Conservation (phyloP, 164 flowering plant species). For the Warburgia ugandensis region DNA sequence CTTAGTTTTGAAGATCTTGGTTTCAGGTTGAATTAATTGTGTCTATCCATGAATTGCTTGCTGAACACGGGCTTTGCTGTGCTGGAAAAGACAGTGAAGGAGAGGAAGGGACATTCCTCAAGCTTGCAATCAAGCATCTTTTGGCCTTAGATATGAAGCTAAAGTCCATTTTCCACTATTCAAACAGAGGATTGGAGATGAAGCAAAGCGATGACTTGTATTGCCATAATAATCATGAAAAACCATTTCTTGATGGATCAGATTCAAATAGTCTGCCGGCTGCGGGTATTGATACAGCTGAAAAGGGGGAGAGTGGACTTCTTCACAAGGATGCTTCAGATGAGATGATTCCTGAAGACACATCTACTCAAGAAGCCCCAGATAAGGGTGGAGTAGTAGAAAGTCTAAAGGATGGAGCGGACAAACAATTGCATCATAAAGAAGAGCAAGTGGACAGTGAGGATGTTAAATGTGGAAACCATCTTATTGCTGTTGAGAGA, state of each 20-base stretch:
- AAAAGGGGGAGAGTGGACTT: slow-evolving; percentile 15
- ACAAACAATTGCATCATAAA: slow-evolving; percentile 12
- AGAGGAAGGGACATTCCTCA: slow-evolving; percentile 85
- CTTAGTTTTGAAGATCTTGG: neutral
- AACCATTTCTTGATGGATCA: slow-evolving; percentile 19
- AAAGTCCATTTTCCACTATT: slow-evolving; percentile 41
- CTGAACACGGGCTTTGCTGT: slow-evolving; percentile 94
- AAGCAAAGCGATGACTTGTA: slow-evolving; percentile 18
- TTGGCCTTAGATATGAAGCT: slow-evolving; percentile 81
- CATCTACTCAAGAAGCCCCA: slow-evolving; percentile 17
- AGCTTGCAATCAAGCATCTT: slow-evolving; percentile 84
- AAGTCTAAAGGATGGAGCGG: slow-evolving; percentile 16
- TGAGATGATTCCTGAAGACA: slow-evolving; percentile 15
- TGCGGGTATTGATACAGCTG: slow-evolving; percentile 17
- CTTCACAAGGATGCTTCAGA: slow-evolving; percentile 21
- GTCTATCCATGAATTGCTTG: slow-evolving; percentile 84
- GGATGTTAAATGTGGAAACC: slow-evolving; percentile 21
- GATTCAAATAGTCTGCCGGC: slow-evolving; percentile 15
- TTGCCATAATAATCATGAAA: slow-evolving; percentile 13
- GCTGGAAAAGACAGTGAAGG: slow-evolving; percentile 65
- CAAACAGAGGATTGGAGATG: slow-evolving; percentile 26
- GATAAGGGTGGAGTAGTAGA: slow-evolving; percentile 24
- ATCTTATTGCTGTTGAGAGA: slow-evolving; percentile 54
- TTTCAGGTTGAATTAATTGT: slow-evolving; percentile 73
- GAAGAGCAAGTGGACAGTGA: slow-evolving; percentile 23